phyloP scores from a whole-genome alignment of 2,329 filamentous ascomycete genomes.

The Cryoendolithus antarcticus region DNA sequence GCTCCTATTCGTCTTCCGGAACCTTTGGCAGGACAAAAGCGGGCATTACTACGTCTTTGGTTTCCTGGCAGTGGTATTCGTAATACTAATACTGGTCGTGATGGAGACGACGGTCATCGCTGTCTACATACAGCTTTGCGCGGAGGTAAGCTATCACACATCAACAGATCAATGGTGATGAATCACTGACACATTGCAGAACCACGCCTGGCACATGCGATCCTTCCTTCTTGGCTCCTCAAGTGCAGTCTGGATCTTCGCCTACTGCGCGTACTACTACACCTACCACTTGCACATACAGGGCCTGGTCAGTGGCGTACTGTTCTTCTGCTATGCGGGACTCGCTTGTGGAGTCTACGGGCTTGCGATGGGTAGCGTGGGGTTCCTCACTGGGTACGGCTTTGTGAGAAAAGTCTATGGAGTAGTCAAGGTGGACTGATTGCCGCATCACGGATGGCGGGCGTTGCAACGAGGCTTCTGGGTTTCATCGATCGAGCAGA shows the following conservation, averaged over 20 bases:
- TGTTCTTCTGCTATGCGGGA: constrained; percentile 79
- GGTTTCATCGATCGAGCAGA: too few species aligned
- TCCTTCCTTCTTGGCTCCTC: constrained; percentile 69
- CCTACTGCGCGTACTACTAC: constrained; percentile 78
- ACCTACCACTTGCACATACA: constrained; percentile 66
- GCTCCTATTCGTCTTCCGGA: constrained; percentile 75
- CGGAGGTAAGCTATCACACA: constrained; percentile 44
- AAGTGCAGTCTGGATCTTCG: constrained; percentile 68
- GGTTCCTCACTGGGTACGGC: constrained; percentile 70
- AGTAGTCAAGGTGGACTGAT: constrained; percentile 26
- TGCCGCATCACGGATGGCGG: too few species aligned
- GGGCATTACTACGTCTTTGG: constrained; percentile 89
- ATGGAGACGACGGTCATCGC: constrained; percentile 74
- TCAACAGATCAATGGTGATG: neutral
- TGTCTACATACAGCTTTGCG: constrained; percentile 73
- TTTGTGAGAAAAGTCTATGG: constrained; percentile 74
- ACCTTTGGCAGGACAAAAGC: constrained; percentile 79
- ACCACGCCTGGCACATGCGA: constrained; percentile 90
- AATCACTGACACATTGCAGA: constrained; percentile 31
- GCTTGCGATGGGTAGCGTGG: constrained; percentile 68
- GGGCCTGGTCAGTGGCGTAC: constrained; percentile 63
- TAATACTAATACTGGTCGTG: constrained; percentile 62
- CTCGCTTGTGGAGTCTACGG: constrained; percentile 73
- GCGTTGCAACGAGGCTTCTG: too few species aligned
- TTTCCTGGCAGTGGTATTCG: constrained; percentile 62